phyloP scores from a whole-genome alignment of 305 asterid genomes.

The Fraxinus dipetala region DNA sequence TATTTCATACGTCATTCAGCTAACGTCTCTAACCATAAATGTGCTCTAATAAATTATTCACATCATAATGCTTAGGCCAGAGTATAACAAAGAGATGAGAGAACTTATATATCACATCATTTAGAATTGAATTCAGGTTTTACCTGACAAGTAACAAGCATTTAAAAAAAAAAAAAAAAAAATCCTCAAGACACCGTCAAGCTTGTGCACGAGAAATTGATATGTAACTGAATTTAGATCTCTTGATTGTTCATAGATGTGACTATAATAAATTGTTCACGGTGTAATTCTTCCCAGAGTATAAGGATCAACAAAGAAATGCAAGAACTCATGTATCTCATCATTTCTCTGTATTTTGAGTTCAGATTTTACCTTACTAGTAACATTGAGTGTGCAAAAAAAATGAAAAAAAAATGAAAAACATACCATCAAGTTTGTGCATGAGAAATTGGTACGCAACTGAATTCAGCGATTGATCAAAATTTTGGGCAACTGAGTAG shows the following conservation, averaged over 20 bases:
- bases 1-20: neutral
- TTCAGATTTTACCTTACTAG: neutral
- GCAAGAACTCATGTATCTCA: neutral
- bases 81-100: neutral
- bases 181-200: neutral
- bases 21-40: neutral
- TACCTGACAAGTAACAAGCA: neutral
- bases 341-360: neutral
- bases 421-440: neutral
- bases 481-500: neutral
- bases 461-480: neutral
- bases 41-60: neutral
- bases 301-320: neutral
- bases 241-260: neutral
- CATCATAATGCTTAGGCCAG: neutral
- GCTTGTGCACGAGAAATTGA: neutral
- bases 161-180: neutral
- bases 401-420: neutral
- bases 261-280: neutral
- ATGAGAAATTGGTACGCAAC: neutral
- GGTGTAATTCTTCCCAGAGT: neutral
- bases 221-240: neutral
- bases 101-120: neutral
- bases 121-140: neutral
- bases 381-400: neutral